Base-by-base conservation (phyloP, 2,329 filamentous ascomycete species). In the Trichoderma sp. region DNA sequence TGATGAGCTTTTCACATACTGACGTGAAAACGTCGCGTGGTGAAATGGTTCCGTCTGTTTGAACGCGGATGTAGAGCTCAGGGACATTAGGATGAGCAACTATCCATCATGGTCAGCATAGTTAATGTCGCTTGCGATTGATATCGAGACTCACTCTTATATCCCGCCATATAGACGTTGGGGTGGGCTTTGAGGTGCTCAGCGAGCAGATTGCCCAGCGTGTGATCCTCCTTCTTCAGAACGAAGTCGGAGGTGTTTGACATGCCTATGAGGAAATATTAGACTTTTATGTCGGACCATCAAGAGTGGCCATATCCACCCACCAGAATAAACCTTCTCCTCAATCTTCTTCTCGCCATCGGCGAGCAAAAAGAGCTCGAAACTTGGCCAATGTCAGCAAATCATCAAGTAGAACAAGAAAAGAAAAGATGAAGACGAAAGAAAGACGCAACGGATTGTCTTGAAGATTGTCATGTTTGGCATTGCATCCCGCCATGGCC, bases 171-270 rank as follows among this genome's bases (percentile, higher is more conserved):
- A 75, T 91, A 84, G 75, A 99, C 92, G 78, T 96, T 91, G 21
- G 89, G 87, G 76, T 93, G 91, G 79, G 92, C 90, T 82, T 96
- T 90, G 69, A 99, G 91, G 76, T 95, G 92, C 76, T 93, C 90
- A 59, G 91, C 88, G 68, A 99, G 87, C 68, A 99, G 86, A 80
- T 99, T 97, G 75, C 91, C 96, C 31, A 99, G 88, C 1, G 95
- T 97, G 82, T 97, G 95, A 76, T 99, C 96, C 80, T 99, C 96
- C 81, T 97, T 98, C 82, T 93, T 93, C 82, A 99, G 90, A 70
- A 93, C 89, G 83, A 99, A 99, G 81, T 97, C 92, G 11, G 93
- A 92, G n/a, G 92, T 94, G 79, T 97, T 97, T 27, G 95, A 93
- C 78, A 97, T 94, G 77, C 93, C 94, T 78, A 14, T 33, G 57